Evolutionary conservation across 306 rosid genomes (phyloP).

Genomic region (Casuarina cunninghamiana): DNA sequence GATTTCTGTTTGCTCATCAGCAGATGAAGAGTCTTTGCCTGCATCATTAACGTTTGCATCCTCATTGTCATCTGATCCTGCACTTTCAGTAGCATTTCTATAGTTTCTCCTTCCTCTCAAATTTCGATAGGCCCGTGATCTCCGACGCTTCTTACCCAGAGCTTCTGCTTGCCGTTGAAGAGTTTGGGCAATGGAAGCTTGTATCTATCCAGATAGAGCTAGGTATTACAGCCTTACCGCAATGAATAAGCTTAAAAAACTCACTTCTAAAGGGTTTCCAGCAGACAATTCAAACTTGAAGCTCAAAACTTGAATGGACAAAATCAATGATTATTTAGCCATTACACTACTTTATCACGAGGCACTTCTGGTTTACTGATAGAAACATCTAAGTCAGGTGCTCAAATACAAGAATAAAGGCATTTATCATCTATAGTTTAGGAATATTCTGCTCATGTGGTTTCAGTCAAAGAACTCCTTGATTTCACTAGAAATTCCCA

Average conservation of each 20-base stretch:
- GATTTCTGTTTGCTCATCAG: slow-evolving; percentile 56
- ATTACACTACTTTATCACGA: neutral
- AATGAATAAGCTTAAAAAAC: slow-evolving; percentile 19
- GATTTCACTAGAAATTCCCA: neutral
- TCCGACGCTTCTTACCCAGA: slow-evolving; percentile 63
- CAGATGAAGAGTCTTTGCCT: slow-evolving; percentile 58
- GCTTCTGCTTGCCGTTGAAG: slow-evolving; percentile 63
- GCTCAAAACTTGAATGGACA: neutral
- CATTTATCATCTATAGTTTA: slow-evolving; percentile 4
- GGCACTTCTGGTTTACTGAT: neutral
- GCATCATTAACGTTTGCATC: slow-evolving; percentile 55
- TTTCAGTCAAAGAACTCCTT: neutral
- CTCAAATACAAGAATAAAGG: neutral
- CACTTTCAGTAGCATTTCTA: slow-evolving; percentile 45
- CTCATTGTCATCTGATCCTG: slow-evolving; percentile 57
- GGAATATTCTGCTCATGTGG: neutral
- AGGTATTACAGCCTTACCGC: slow-evolving; percentile 19
- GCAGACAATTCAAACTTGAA: neutral
- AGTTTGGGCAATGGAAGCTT: slow-evolving; percentile 72
- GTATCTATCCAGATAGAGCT: slow-evolving; percentile 49
- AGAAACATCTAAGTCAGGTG: neutral
- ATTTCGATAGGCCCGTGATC: slow-evolving; percentile 52
- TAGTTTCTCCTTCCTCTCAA: slow-evolving; percentile 49
- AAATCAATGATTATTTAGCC: neutral
- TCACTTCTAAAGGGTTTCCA: slow-evolving; percentile 9